A percentile compares a stretch with the other conserved stretches of the same genome.
phyloP scores from a whole-genome alignment of 768 basidiomycete species.

The Boletellus sp. region DNA sequence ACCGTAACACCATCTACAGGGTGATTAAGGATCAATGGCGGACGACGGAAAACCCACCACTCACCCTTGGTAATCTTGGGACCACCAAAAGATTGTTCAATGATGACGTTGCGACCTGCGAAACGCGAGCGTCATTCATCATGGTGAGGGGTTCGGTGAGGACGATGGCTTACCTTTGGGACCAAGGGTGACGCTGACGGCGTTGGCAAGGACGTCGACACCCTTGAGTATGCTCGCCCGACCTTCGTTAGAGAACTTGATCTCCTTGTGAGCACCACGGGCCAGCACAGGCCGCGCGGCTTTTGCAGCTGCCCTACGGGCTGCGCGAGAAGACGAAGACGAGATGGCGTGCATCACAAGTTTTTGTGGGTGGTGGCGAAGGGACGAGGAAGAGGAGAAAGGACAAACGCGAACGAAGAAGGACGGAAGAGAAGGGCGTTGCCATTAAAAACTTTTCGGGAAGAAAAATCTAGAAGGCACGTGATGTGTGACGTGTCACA shows the following conservation, averaged over 20 bases:
- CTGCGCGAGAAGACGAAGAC: conserved; percentile 56
- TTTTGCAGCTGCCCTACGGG: conserved; percentile 64
- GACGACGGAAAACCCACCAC: conserved; percentile 13
- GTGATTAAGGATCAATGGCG: conserved; percentile 2
- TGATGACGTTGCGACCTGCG: conserved; percentile 93
- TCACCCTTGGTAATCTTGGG: conserved; percentile 95
- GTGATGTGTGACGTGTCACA: conserved; percentile 20
- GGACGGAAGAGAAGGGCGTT: conserved; percentile 8
- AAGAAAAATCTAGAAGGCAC: conserved; percentile 34
- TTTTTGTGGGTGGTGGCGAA: conserved; percentile 20
- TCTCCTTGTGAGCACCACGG: conserved; percentile 90
- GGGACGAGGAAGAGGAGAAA: conserved; percentile 8
- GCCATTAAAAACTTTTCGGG: conserved; percentile 25
- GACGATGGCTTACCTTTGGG: conserved; percentile 68
- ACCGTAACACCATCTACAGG: conserved; percentile 92
- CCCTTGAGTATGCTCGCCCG: conserved; percentile 91
- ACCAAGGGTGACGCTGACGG: conserved; percentile 93
- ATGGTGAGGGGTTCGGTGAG: not conserved
- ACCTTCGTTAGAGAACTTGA: conserved; percentile 95
- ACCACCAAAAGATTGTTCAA: conserved; percentile 87
- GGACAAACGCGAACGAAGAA: not conserved
- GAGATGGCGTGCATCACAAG: conserved; percentile 68
- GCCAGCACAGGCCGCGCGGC: conserved; percentile 50
- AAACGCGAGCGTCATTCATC: conserved; percentile 14
- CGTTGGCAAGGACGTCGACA: conserved; percentile 95